Base-by-base conservation (phyloP, 352 stramenopile genomes). In the Globisporangium carolinianum region DNA sequence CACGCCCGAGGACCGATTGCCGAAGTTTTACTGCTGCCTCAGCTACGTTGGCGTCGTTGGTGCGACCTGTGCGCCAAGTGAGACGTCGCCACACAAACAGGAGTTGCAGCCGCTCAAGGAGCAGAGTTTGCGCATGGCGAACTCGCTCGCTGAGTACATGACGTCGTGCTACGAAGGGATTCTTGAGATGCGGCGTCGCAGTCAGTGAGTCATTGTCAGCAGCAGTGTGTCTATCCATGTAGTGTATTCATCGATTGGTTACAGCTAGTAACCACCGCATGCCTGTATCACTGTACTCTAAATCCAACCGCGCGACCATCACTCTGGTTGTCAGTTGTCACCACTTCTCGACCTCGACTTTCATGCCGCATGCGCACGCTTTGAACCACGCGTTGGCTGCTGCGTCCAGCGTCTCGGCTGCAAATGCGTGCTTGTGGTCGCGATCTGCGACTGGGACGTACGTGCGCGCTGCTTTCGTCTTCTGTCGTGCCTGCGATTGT, bases 21-120 rank as follows among this genome's bases (percentile, higher is more conserved):
- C 80, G 9, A 90, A 91, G 54, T 92, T 87, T 41, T 92, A 91
- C 55, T 86, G 78, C 57, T 92, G 83, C 55, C 36, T 93, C 7
- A 93, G 83, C 60, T 85, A 88, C 55, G 79, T 93, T 43, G 85
- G 86, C 41, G 77, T 80, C 17, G 57, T 83, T 6, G 81, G 81
- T 2, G 57, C 86, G 18, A 64, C 63, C 6, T 83, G 61, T 62
- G 66, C 64, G 1, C 67, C 67, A 55, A 15, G 51, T 38, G 50
- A 24, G 18, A 36, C 18, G 0, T 45, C 24, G 57, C 48, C 6
- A 43, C 35, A 48, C 58, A 6, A 39, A 12, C 35, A 35, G 8
- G 35, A 53, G n/a, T 53, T 62, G 15, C 32, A 47, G 12, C 64
- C 64, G 7, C 69, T 63, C 15, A 68, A 65, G 18, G 63, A 71